Base-by-base conservation (phyloP, 1,284 basidiomycete genomes). In the Hypsizygus ulmarius region DNA sequence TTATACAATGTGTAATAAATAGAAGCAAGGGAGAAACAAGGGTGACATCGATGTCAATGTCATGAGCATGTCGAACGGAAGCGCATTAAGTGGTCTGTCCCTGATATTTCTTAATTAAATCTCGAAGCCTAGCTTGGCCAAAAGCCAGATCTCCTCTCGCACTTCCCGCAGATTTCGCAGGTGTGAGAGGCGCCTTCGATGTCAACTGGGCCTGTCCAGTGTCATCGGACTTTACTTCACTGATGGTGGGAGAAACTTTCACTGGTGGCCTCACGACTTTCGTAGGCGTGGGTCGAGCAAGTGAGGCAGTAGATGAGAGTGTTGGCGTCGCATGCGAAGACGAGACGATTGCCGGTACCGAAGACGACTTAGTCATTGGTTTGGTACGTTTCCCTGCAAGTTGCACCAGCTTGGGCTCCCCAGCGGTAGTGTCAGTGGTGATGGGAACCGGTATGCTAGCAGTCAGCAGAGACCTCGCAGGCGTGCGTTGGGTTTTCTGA, bases 41-140 rank as follows among this genome's bases (percentile, higher is more conserved):
- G 21, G 4, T 25, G 7, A 34, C 4, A 10, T 34, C 15, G 32
- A 34, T 15, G 32, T n/a, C 11, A 34, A 4, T 5, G 15, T 5
- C 11, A n/a, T n/a, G 15, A 34, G 15, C 4, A 42, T 32, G 10
- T 25, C 21, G 14, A 36, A 38, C 16, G 9, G 9, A 33, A 16
- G 28, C 28, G 21, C 7, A 25, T 58, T 49, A 64, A 29, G 43
- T 53, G 14, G 55, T 47, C 43, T 59, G 59, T 38, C 65, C 66
- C 54, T 90, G 87, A 64, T 90, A 90, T 60, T 85, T 86, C 73
- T 81, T 84, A 62, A 90, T 90, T 53, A 90, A 67, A 65, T 90
- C 87, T 49, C 84, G 70, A 54, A 90, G 65, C 49, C 82, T 71
- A 12, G 85, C 84, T 62, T 88, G 82, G 11, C 87, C 88, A 66